Evolutionary conservation across 345 rosid species (phyloP), one percentile per base, ranked within the genome.

Genomic region (Erodium maritimum): DNA sequence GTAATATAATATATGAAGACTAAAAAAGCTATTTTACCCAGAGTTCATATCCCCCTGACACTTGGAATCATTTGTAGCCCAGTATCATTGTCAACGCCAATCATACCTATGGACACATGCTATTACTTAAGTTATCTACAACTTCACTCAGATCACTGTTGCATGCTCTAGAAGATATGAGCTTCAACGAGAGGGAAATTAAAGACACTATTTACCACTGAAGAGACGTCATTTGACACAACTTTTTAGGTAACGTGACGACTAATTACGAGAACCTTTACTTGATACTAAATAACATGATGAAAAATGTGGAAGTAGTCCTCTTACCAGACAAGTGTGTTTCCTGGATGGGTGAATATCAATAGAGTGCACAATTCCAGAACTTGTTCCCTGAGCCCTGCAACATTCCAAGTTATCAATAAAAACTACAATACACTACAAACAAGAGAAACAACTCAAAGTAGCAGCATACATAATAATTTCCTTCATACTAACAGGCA

Each of bases 321-420:
- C 23, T 61, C 84, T 73, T 74, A 91, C 98, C 73, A 86, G 74
- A 76, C 90, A 86, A 25, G 80, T 86, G 77, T 91, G 95, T 76
- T 91, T 91, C 54, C 95, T 71, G 1, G 94, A 91, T 57, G 93
- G 86, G 73, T 88, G 96, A 73, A 91, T 80, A 72, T 91, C 96
- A 69, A 91, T 63, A 1, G 96, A 88, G 69, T 88, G 96, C 13
- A 88, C 73, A 63, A 88, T 61, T 19, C 93, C 98, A 63, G 83
- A 77, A 59, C 73, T 70, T 69, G 64, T 79, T 34, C 86, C 95
- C 61, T 75, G 82, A 65, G 76, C 66, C 83, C 96, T 91, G 73
- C 69, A 77, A 70, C 14, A 66, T 48, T 52, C 65, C 33, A 14
- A 12, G 22, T 23, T n/a, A 65, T 20, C 5, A 22, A 56, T 22